Evolutionary conservation across 1,284 basidiomycete species (phyloP), one percentile per base, ranked within the genome.

Genomic region (Schizopora paradoxa): DNA sequence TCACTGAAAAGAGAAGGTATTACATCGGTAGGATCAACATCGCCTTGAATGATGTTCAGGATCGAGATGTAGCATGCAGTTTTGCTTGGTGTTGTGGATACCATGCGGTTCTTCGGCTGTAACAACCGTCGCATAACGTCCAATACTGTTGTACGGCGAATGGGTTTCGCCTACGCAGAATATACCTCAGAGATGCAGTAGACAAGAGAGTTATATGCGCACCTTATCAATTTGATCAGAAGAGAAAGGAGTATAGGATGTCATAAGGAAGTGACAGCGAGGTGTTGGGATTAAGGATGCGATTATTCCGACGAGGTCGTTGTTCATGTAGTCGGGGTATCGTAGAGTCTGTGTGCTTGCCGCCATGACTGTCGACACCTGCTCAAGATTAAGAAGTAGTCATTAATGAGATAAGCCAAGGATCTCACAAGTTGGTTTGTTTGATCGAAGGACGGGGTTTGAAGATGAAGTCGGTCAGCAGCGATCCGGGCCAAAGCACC

Each of bases 251-350:
- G 96, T 99, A 60, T 99, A 99, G 13, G 91, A 93, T n/a, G 96
- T 99, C 89, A 95, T 97, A 48, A 99, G 77, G 76, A 99, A 99
- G 67, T 99, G 96, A 59, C 94, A 98, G 43, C 95, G 77, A n/a
- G 96, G 95, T 7, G 96, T 99, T 2, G 96, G 96, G 56, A 99
- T 98, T 43, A 99, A 77, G 10, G 91, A 94, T 2, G 96, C 93
- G 48, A 99, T 89, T 58, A 99, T 97, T 21, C 94, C 92, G 54
- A 97, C 92, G 26, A 97, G 80, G 61, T 99, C 95, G 59, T 99
- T 99, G 74, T 99, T 99, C 95, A 98, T 99, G 68, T 99, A 99
- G 41, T 92, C 91, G 0, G 96, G 96, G 68, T 97, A 99, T 56
- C 96, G 82, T 19, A 99, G 76, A 13, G 96, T 99, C 58, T 95